phyloP scores from a whole-genome alignment of 805 yeast genomes.

The Middelhovenomyces tepae region DNA sequence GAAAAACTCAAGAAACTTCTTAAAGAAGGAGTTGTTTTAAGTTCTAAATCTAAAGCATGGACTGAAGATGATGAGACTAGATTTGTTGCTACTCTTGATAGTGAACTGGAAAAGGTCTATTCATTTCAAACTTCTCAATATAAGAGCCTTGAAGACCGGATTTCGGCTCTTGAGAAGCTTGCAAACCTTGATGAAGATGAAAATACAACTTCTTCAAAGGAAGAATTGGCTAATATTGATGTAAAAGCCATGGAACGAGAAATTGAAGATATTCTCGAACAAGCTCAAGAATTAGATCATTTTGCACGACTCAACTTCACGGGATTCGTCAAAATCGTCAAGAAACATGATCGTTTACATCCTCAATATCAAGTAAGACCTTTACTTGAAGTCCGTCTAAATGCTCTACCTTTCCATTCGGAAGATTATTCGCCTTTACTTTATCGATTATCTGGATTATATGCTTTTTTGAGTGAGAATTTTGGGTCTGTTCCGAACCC shows the following conservation, averaged over 20 bases:
- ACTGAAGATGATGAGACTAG: conserved; percentile 71
- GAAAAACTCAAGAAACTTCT: conserved; percentile 81
- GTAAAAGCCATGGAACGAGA: conserved; percentile 53
- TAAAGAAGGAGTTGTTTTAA: conserved; percentile 39
- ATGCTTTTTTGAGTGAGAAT: conserved; percentile 74
- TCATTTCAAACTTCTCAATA: conserved; percentile 71
- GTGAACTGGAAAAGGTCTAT: conserved; percentile 86
- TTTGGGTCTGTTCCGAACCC: conserved; percentile 32
- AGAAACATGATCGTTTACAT: conserved; percentile 91
- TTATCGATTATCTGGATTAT: conserved; percentile 67
- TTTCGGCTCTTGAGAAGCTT: conserved; percentile 51
- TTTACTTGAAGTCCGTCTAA: conserved; percentile 75
- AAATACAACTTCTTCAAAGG: conserved; percentile 16
- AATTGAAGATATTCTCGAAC: conserved; percentile 63
- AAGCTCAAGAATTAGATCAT: conserved; percentile 79
- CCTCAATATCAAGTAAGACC: conserved; percentile 85
- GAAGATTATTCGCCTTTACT: conserved; percentile 92
- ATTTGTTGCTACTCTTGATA: conserved; percentile 67
- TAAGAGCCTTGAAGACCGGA: conserved; percentile 53
- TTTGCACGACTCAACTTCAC: conserved; percentile 90
- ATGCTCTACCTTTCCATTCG: conserved; percentile 80
- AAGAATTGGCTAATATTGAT: conserved; percentile 35
- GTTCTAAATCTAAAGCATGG: conserved; percentile 50
- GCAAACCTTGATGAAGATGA: conserved; percentile 36
- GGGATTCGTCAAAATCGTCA: conserved; percentile 88